Conservation (phyloP, 371 early-diverging fungal species). For the Synchytrium microbalum region DNA sequence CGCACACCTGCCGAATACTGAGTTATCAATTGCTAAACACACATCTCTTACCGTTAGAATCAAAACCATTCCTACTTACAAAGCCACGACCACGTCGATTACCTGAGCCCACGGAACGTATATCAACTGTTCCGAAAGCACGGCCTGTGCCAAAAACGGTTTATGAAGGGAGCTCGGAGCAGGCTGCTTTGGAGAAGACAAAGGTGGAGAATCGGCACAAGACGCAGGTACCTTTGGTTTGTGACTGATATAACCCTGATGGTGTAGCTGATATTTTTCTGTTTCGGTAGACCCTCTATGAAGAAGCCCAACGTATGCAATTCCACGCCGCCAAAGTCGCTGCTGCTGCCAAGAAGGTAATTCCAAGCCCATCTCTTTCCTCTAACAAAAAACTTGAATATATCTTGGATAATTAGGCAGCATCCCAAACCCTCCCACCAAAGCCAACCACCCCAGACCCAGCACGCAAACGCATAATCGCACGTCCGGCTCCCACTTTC, state of each 20-base stretch:
- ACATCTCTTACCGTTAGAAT: slow-evolving; percentile 15
- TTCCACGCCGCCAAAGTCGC: slow-evolving; percentile 22
- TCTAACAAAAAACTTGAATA: slow-evolving; percentile 2
- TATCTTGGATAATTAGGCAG: slow-evolving; percentile 1
- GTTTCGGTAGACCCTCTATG: slow-evolving; percentile 19
- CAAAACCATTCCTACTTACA: slow-evolving; percentile 35
- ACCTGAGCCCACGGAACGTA: slow-evolving; percentile 23
- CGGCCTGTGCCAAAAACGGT: slow-evolving; percentile 28
- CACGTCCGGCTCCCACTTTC: slow-evolving; percentile 11
- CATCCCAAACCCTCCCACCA: slow-evolving; percentile 1
- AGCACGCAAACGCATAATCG: too few relatives aligned
- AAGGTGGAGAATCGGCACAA: slow-evolving; percentile 24
- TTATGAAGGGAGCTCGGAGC: slow-evolving; percentile 29
- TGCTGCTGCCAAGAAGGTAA: slow-evolving; percentile 12
- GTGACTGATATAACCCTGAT: not conserved
- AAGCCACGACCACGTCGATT: slow-evolving; percentile 24
- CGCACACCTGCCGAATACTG: not conserved
- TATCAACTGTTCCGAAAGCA: slow-evolving; percentile 27
- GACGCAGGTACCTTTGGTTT: slow-evolving; percentile 16
- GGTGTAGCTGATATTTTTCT: too few relatives aligned
- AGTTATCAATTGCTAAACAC: not conserved
- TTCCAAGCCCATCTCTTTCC: not conserved
- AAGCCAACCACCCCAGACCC: too few relatives aligned
- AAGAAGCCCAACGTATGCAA: slow-evolving; percentile 15
- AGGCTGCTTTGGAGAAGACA: slow-evolving; percentile 19